Percentiles rank a stretch among this genome's conserved stretches.
These are phyloP conservation scores for Erodium chrysanthum DNA, from an alignment of 441 rosid genomes.

Conservation along the genomic window DNA sequence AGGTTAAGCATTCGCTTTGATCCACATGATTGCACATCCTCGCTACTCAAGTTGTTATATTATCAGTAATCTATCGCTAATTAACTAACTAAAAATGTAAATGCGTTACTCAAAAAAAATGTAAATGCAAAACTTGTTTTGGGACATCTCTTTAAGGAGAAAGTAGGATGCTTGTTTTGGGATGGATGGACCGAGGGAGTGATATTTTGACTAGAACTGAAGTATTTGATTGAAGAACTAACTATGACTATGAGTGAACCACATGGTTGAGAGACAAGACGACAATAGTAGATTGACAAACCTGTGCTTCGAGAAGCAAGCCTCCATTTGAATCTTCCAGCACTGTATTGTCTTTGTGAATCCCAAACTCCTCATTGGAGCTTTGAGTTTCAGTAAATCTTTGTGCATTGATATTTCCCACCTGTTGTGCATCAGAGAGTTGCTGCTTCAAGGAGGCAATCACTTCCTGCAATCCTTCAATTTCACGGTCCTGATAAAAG, in stretches of 20 bases:
- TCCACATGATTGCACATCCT: not conserved
- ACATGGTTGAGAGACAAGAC: not conserved
- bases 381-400: constrained; percentile 30
- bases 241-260: not conserved
- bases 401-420: constrained; percentile 34
- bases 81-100: not conserved
- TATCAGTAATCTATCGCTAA: not conserved
- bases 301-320: constrained; percentile 43
- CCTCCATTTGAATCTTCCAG: constrained; percentile 30
- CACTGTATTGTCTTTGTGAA: constrained; percentile 28
- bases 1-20: too few relatives aligned
- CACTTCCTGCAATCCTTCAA: constrained; percentile 68
- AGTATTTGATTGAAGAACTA: not conserved
- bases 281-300: constrained; percentile 20
- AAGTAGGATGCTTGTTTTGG: too few relatives aligned
- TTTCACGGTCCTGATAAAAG: constrained; percentile 50
- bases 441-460: constrained; percentile 65
- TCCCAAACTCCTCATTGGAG: constrained; percentile 24
- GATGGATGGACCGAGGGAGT: too few relatives aligned
- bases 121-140: too few relatives aligned
- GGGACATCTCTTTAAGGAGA: too few relatives aligned
- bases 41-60: not conserved
- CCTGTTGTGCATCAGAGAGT: constrained; percentile 56
- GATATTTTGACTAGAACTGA: not conserved
- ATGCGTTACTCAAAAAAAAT: not conserved